These are phyloP conservation scores for Clarireedia monteithiana DNA, from an alignment of 2,329 filamentous ascomycete genomes.

Conservation along the genomic window DNA sequence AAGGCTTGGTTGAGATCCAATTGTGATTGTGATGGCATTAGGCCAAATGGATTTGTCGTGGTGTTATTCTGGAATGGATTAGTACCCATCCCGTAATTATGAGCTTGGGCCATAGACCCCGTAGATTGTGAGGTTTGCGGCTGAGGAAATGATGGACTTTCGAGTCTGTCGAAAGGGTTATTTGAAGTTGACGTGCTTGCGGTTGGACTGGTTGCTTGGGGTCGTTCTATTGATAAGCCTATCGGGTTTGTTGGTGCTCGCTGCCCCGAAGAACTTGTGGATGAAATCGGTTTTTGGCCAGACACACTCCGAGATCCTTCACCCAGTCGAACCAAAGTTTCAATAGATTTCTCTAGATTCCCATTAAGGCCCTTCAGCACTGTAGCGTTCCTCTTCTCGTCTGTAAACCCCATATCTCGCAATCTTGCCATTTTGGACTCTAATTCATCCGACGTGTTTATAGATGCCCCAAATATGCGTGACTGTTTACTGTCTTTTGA, in stretches of 20 bases:
- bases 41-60: constrained; percentile 62
- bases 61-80: constrained; percentile 24
- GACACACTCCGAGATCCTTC: constrained; percentile 48
- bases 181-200: constrained; percentile 34
- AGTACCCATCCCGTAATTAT: constrained; percentile 23
- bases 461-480: constrained; percentile 59
- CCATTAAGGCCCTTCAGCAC: constrained; percentile 78
- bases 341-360: constrained; percentile 78
- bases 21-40: constrained; percentile 33
- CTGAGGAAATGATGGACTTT: constrained; percentile 38
- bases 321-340: constrained; percentile 74
- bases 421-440: constrained; percentile 72
- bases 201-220: constrained; percentile 13
- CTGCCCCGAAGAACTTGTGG: constrained; percentile 43
- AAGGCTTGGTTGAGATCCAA: constrained; percentile 53
- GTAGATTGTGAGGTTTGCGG: constrained; percentile 60
- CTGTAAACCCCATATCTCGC: constrained; percentile 85
- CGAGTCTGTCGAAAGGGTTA: constrained; percentile 59
- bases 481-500: constrained; percentile 47
- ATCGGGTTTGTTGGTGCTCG: constrained; percentile 35
- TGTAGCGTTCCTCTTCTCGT: constrained; percentile 72
- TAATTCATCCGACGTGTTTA: constrained; percentile 50
- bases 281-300: constrained; percentile 29
- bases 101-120: constrained; percentile 50
- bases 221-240: constrained; percentile 25